Conservation (phyloP, 1,139 yeast genomes). For the Geotrichum klebahnii region DNA sequence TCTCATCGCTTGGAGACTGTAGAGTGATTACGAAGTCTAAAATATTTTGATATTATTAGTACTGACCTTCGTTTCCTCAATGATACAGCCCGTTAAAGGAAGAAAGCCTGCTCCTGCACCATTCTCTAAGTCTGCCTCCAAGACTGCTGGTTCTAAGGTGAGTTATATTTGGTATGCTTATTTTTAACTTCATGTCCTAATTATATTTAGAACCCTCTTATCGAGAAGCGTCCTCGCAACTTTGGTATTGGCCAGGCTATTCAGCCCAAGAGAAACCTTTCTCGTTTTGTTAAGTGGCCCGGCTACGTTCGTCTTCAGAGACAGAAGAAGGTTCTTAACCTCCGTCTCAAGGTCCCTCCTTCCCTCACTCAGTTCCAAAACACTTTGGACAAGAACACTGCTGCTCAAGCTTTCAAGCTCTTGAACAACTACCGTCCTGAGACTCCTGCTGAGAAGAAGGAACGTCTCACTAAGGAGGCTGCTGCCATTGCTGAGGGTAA, state of each 20-base stretch:
- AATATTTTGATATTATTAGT: conserved; percentile 17
- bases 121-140: conserved; percentile 49
- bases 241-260: conserved; percentile 94
- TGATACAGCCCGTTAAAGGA: conserved; percentile 73
- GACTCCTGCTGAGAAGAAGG: conserved; percentile 94
- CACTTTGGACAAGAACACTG: conserved; percentile 96
- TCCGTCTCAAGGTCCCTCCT: conserved; percentile 98
- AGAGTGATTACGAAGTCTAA: conserved; percentile 32
- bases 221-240: conserved; percentile 84
- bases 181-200: not conserved
- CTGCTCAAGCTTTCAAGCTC: conserved; percentile 92
- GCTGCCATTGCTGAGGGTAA: conserved; percentile 98
- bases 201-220: conserved; percentile 57
- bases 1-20: conserved; percentile 32
- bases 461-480: conserved; percentile 97
- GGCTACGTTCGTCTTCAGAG: conserved; percentile 94
- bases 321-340: conserved; percentile 90
- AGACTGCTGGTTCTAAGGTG: conserved; percentile 37
- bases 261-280: conserved; percentile 93
- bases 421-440: conserved; percentile 99
- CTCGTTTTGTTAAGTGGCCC: conserved; percentile 98
- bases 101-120: conserved; percentile 91
- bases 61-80: conserved; percentile 50
- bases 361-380: conserved; percentile 93
- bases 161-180: conserved; percentile 10